Percentiles rank a stretch among this genome's conserved stretches.
These are phyloP conservation scores for Forsythia suspensa DNA, from an alignment of 257 asterid species.

Conservation along the genomic window DNA sequence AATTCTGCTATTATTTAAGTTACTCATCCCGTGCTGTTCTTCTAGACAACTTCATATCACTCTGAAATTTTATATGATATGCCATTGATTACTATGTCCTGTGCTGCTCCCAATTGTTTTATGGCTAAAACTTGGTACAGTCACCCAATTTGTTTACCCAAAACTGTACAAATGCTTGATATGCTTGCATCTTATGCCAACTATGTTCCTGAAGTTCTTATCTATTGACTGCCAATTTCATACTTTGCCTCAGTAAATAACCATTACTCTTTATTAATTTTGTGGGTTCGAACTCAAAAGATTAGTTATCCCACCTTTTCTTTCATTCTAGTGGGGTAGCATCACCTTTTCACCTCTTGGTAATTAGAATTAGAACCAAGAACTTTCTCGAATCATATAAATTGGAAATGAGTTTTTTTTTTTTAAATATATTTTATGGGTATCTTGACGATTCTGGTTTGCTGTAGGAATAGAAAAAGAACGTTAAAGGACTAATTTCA, in stretches of 20 bases:
- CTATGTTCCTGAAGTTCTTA: neutral
- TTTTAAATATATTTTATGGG: neutral
- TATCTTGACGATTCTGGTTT: too few species aligned
- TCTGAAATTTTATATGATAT: neutral
- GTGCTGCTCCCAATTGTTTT: neutral
- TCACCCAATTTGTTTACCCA: neutral
- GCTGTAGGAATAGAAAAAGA: too few species aligned
- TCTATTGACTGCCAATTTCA: neutral
- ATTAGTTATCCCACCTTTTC: conserved; percentile 1
- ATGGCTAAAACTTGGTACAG: neutral
- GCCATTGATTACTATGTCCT: neutral
- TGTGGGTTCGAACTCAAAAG: neutral
- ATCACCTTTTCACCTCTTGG: neutral
- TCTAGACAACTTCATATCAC: conserved; percentile 10
- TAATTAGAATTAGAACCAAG: neutral
- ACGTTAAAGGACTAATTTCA: neutral
- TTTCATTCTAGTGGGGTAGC: neutral
- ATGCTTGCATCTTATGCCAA: neutral
- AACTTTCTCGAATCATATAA: neutral
- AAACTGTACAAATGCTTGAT: neutral
- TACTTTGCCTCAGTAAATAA: conserved; percentile 1
- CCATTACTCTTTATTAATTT: neutral
- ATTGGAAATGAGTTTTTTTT: neutral
- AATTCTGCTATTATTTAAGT: neutral
- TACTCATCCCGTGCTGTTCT: neutral